These are phyloP conservation scores for Picea abies DNA, from an alignment of 83 land plant species.

Conservation along the genomic window DNA sequence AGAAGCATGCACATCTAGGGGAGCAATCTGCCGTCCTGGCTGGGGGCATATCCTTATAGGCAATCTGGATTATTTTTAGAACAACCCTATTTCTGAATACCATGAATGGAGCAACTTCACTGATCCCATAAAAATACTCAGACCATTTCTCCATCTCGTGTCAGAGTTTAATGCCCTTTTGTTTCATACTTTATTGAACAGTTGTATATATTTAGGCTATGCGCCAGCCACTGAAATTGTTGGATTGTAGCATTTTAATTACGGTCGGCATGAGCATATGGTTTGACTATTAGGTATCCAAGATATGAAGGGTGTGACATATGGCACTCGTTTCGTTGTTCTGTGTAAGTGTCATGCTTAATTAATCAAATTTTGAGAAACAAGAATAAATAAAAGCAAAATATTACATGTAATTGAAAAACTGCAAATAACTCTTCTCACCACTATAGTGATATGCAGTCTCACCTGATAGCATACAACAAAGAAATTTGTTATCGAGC, in stretches of 20 bases:
- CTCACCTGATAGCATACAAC: conserved; percentile 65
- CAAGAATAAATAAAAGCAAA: background rate
- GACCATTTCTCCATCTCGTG: background rate
- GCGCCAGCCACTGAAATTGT: background rate
- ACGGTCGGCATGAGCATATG: background rate
- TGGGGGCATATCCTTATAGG: background rate
- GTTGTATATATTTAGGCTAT: background rate
- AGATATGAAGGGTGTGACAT: background rate
- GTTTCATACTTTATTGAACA: background rate
- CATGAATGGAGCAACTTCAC: background rate
- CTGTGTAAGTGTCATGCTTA: background rate
- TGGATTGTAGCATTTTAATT: background rate
- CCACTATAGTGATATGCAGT: background rate
- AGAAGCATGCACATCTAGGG: too few species aligned
- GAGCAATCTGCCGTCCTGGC: too few species aligned
- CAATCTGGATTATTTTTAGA: background rate
- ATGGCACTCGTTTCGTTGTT: background rate
- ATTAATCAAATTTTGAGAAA: background rate
- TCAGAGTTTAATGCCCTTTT: background rate
- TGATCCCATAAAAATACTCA: background rate
- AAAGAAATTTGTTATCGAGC: conserved; percentile 82
- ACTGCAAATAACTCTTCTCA: background rate
- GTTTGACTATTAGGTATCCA: background rate
- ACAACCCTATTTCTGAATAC: background rate
- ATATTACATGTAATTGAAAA: background rate